These are phyloP conservation scores for Malus hybrid DNA, from an alignment of 331 rosid genomes.

Conservation along the genomic window DNA sequence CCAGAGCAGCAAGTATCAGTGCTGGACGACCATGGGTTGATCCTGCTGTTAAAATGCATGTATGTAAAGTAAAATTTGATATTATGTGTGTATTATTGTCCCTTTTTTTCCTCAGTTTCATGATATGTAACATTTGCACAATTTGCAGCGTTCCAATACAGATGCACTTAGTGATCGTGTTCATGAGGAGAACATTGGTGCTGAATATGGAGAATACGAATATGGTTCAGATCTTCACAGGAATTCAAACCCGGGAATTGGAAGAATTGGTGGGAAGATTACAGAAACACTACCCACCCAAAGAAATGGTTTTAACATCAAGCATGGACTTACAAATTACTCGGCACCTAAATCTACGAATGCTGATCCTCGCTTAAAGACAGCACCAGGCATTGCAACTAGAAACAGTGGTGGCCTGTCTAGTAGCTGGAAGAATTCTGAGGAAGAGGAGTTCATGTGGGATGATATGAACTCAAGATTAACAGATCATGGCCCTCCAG, in stretches of 20 bases:
- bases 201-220: constrained; percentile 51
- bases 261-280: constrained; percentile 42
- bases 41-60: constrained; percentile 47
- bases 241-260: constrained; percentile 36
- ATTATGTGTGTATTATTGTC: constrained; percentile 1
- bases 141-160: constrained; percentile 46
- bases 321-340: constrained; percentile 46
- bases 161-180: constrained; percentile 43
- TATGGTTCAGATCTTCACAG: constrained; percentile 53
- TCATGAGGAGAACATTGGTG: constrained; percentile 53
- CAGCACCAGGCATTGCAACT: constrained; percentile 34
- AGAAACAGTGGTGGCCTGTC: constrained; percentile 39
- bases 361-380: constrained; percentile 36
- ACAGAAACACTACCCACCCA: constrained; percentile 51
- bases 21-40: background rate
- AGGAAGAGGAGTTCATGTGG: constrained; percentile 97
- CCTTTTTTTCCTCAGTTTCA: constrained; percentile 4
- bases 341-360: constrained; percentile 50
- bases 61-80: constrained; percentile 24
- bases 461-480: constrained; percentile 61
- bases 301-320: constrained; percentile 58
- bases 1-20: no score
- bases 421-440: constrained; percentile 91
- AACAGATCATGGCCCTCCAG: constrained; percentile 41
- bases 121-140: constrained; percentile 37